Evolutionary conservation across 768 basidiomycete species (phyloP), one percentile per base, ranked within the genome.

Genomic region (Leccinum disarticulatum): DNA sequence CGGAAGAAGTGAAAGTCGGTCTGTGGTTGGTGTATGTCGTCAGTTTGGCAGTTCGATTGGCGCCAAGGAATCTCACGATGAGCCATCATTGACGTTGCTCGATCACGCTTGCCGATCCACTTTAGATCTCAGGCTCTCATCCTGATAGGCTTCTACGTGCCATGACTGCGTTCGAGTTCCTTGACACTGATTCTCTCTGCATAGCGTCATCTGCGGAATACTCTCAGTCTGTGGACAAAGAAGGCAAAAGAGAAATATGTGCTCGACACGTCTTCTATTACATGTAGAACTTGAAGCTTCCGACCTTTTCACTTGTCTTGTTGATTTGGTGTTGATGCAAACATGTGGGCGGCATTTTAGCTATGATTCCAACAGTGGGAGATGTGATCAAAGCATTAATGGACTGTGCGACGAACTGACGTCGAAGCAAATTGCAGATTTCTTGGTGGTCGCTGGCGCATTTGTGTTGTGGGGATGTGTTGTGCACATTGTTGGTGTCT

Each of bases 1-100:
- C 59, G 91, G 92, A 6, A 81, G 89, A 27, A 90, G 88, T 64
- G 76, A 85, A 77, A 71, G 76, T 70, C 69, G 74, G 59, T 83
- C 90, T 30, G 80, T 90, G 27, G 77, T 82, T 11, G 84, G 83
- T 3, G 86, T 96, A 60, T 90, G 88, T 63, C 77, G 81, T 6
- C 91, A 95, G 64, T 95, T 85, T 98, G 95, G 93, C 80, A 86
- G 55, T 79, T 77, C 2, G 93, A 95, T 67, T 90, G 86, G 84
- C 76, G 84, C 41, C 78, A 81, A 38, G 84, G 84, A 51, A 79
- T 81, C 4, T 76, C 86, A 19, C 89, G 93, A 31, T 83, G 89
- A 27, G 89, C 90, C 36, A 82, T 95, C 53, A 83, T 98, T 56
- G 93, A 95, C 61, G 86, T 93, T 25, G 85, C 90, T 7, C 83